Base-by-base conservation (phyloP, 352 stramenopile species). In the Phytophthora pisi region DNA sequence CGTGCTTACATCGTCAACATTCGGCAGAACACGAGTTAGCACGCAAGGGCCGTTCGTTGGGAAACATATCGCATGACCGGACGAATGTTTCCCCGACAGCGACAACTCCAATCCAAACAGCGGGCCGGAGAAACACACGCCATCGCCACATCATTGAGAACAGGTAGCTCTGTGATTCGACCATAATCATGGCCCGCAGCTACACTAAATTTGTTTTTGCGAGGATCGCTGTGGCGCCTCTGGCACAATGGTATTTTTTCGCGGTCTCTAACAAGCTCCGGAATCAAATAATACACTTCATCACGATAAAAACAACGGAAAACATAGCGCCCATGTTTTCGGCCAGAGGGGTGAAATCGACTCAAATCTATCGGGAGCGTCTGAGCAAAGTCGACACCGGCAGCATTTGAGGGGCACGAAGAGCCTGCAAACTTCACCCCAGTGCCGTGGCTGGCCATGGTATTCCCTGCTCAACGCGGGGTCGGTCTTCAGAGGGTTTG, bases 151-250 rank as follows among this genome's bases (percentile, higher is more conserved):
- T 66, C 57, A 36, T 42, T 68, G 0, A 70, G 49, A 20, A 11
- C 7, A 6, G 67, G 57, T 9, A 75, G 31, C 9, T 51, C 7
- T 2, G 28, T 52, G 5, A 60, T 6, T 0, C 67, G n/a, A 28
- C 67, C 67, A 20, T 75, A 75, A 23, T 70, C 68, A 58, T 75
- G 61, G 3, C 62, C 68, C 52, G 38, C 49, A 9, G 57, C 68
- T 2, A 75, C 54, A 52, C 61, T 75, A 36, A 70, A 75, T 20
- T 67, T 57, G 31, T 38, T 38, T 38, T 38, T 38, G 31, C 31
- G 31, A 38, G 31, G 31, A 11, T 38, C 31, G 31, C 23, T 36
- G 13, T 38, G 5, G 28, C 68, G 71, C 13, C 54, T 71, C 10
- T 59, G 15, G 23, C 68, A 75, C 5, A 71, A 40, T 2, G 53